phyloP scores from a whole-genome alignment of 75 land plant genomes.

The Cunninghamia lanceolata region DNA sequence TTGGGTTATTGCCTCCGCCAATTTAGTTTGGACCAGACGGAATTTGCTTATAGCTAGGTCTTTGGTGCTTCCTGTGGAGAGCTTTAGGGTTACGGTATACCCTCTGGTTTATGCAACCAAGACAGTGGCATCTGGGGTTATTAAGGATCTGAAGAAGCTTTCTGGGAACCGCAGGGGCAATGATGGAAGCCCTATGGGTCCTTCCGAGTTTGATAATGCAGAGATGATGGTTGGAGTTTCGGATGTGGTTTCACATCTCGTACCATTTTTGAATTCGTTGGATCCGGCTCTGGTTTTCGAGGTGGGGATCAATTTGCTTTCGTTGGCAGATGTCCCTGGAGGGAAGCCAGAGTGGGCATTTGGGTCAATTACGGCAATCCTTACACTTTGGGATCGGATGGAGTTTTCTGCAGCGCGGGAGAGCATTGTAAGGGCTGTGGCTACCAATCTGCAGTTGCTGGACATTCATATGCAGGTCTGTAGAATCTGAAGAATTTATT shows the following conservation, averaged over 20 bases:
- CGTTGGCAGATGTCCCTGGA: conserved; percentile 98
- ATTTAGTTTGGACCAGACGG: conserved; percentile 84
- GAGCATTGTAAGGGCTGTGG: conserved; percentile 95
- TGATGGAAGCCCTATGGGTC: conserved; percentile 16
- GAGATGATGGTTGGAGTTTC: conserved; percentile 92
- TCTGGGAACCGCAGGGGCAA: conserved; percentile 41
- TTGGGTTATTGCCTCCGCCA: conserved; percentile 78
- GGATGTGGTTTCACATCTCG: conserved; percentile 87
- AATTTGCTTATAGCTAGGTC: conserved; percentile 77
- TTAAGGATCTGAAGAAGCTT: conserved; percentile 69
- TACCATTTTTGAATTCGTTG: conserved; percentile 79
- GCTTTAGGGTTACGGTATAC: conserved; percentile 71
- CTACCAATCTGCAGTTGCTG: conserved; percentile 85
- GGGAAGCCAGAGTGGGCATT: conserved; percentile 99
- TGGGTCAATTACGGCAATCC: conserved; percentile 81
- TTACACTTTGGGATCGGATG: conserved; percentile 96
- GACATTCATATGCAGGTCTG: conserved; percentile 90
- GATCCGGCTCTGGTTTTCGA: conserved; percentile 96
- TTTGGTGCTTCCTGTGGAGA: conserved; percentile 79
- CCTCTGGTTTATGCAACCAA: conserved; percentile 86
- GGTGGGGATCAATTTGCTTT: conserved; percentile 90
- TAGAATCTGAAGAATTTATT: background rate
- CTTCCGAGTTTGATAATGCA: conserved; percentile 50
- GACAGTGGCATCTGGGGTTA: conserved; percentile 83
- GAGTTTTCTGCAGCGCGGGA: conserved; percentile 94